Conservation (phyloP, 257 asterid species). For the Capsicum baccatum region DNA sequence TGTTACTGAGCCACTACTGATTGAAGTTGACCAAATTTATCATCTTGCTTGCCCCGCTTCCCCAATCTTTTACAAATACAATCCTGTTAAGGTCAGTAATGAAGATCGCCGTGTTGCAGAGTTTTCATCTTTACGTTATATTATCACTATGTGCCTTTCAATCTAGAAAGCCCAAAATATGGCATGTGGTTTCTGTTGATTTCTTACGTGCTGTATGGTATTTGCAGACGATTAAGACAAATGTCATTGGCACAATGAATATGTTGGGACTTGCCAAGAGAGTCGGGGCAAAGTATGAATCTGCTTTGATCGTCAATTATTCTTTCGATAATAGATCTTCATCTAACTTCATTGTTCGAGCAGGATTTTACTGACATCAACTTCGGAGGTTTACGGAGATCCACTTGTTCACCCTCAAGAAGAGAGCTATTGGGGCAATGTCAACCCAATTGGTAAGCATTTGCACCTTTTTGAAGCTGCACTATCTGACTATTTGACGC, state of each 20-base stretch:
- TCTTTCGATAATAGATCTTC: neutral
- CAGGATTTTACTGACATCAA: conserved; percentile 94
- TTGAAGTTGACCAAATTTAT: conserved; percentile 94
- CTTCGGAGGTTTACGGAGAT: conserved; percentile 97
- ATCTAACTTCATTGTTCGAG: conserved; percentile 22
- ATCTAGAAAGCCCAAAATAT: neutral
- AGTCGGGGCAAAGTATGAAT: conserved; percentile 87
- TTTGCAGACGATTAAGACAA: conserved; percentile 90
- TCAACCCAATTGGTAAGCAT: conserved; percentile 84
- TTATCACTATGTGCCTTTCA: neutral
- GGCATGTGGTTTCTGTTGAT: neutral
- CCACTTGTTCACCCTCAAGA: conserved; percentile 95
- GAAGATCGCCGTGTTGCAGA: neutral
- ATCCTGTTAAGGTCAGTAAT: conserved; percentile 85
- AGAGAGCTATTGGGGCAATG: conserved; percentile 99
- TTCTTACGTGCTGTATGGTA: neutral
- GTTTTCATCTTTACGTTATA: neutral
- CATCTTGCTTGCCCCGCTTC: conserved; percentile 99
- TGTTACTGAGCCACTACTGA: conserved; percentile 80
- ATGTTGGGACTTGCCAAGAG: conserved; percentile 99
- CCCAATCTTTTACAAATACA: conserved; percentile 95
- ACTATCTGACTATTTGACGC: neutral
- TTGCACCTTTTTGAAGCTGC: neutral
- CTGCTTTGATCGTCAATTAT: neutral
- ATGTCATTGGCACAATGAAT: conserved; percentile 91